Evolutionary conservation across 305 asterid species (phyloP).

Genomic region (Plantago rigida): DNA sequence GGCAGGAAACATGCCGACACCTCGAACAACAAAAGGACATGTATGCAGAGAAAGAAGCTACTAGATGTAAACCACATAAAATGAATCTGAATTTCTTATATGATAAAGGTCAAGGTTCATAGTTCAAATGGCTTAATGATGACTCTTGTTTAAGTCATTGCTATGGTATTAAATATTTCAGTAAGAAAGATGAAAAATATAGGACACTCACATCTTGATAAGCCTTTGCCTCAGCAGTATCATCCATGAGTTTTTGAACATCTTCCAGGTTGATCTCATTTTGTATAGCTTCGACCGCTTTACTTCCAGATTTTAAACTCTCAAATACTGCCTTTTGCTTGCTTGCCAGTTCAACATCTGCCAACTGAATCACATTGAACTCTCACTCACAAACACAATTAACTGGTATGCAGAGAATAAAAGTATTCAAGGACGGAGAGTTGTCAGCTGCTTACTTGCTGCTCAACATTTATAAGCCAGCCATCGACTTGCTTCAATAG

Average conservation of each 20-base stretch:
- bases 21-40: neutral
- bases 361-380: slow-evolving; percentile 48
- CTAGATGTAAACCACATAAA: neutral
- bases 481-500: slow-evolving; percentile 86
- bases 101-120: neutral
- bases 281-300: slow-evolving; percentile 80
- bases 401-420: neutral
- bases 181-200: slow-evolving; percentile 12
- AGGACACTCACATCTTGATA: slow-evolving; percentile 67
- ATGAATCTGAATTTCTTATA: neutral
- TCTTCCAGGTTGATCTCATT: slow-evolving; percentile 76
- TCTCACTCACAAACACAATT: slow-evolving; percentile 13
- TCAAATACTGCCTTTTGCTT: slow-evolving; percentile 92
- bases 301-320: slow-evolving; percentile 79
- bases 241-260: slow-evolving; percentile 92
- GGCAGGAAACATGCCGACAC: neutral
- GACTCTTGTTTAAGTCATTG: neutral
- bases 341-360: slow-evolving; percentile 89
- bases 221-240: slow-evolving; percentile 91
- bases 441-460: slow-evolving; percentile 52
- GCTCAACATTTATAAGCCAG: slow-evolving; percentile 93
- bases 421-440: slow-evolving; percentile 6
- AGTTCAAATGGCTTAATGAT: neutral
- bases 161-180: too few species aligned
- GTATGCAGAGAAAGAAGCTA: too few species aligned